Percentiles rank a stretch among this genome's conserved stretches.
phyloP scores from a whole-genome alignment of 2,329 filamentous ascomycete species.

The Madurella mycetomatis region DNA sequence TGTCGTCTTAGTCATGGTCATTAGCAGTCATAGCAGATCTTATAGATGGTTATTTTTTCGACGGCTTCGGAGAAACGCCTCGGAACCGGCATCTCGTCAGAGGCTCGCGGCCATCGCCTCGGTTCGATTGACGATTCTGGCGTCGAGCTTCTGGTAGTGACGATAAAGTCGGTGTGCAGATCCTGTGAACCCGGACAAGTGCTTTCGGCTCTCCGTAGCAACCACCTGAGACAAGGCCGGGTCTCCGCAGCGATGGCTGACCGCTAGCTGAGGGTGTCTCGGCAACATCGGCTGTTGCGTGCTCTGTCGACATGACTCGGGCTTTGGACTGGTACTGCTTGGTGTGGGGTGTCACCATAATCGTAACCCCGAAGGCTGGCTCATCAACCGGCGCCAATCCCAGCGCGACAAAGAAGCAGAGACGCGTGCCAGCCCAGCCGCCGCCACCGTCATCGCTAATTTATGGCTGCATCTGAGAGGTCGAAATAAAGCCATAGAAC shows the following conservation, averaged over 20 bases:
- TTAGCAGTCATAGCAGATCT: not conserved
- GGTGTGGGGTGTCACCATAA: not conserved
- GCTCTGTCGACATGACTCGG: not conserved
- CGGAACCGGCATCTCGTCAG: not conserved
- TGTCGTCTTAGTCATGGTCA: not conserved
- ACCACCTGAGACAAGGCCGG: not conserved
- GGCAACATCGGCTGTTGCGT: not conserved
- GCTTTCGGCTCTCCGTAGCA: not conserved
- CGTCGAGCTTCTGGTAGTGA: not conserved
- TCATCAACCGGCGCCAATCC: slow-evolving; percentile 19
- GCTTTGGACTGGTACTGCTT: slow-evolving; percentile 1
- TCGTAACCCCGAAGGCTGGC: slow-evolving; percentile 3
- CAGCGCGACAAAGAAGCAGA: slow-evolving; percentile 7
- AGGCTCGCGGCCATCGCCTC: not conserved
- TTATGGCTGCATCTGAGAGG: slow-evolving; percentile 7
- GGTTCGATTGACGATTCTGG: not conserved
- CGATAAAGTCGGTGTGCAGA: not conserved
- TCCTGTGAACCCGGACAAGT: not conserved
- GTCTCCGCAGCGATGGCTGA: not conserved
- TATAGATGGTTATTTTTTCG: not conserved
- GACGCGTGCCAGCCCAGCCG: not conserved
- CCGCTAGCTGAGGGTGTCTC: not conserved
- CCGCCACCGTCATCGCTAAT: slow-evolving; percentile 15
- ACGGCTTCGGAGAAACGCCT: not conserved
- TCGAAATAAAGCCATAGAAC: slow-evolving; percentile 12